Evolutionary conservation across 345 rosid species (phyloP), one percentile per base, ranked within the genome.

Genomic region (Lumnitzera littorea): DNA sequence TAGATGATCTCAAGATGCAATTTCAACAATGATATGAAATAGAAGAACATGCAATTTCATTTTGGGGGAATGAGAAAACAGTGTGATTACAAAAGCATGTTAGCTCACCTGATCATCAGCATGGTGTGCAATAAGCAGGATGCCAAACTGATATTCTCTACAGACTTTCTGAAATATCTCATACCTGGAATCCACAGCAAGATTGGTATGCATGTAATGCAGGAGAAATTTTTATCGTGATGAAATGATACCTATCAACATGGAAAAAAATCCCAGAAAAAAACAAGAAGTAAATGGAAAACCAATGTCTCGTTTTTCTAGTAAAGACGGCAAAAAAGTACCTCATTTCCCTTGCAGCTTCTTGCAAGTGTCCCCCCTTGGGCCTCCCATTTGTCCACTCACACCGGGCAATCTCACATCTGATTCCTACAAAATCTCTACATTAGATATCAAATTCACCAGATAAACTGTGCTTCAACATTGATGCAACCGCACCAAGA

Each of bases 301-400:
- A 25, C 57, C 23, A 12, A 15, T 2, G 43, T 3, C 59, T 54
- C 59, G 54, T 14, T 51, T 14, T 50, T 49, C 43, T 24, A 46
- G 63, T 46, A 25, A 53, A 15, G 24, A 51, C 41, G 3, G 23
- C 11, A 13, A 25, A 51, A 20, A 53, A 50, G 55, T 64, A 89
- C 91, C 98, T 89, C 84, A 72, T 85, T 25, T 84, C 94, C 56
- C 98, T 88, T 55, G 98, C 98, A 48, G 85, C 90, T 81, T 81
- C 91, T 79, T 84, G 96, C 73, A 92, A 75, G 61, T 84, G 96
- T 62, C 98, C 96, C 53, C 73, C 85, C 72, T 85, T 83, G 1
- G 96, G 99, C 75, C 20, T 89, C 67, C 97, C 95, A 64, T 82
- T 63, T 4, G 67, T 57, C 99, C 97, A 92, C 68, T 75, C 76